Evolutionary conservation across 768 basidiomycete genomes (phyloP), one percentile per base, ranked within the genome.

Genomic region (Leccinum uliginosum): DNA sequence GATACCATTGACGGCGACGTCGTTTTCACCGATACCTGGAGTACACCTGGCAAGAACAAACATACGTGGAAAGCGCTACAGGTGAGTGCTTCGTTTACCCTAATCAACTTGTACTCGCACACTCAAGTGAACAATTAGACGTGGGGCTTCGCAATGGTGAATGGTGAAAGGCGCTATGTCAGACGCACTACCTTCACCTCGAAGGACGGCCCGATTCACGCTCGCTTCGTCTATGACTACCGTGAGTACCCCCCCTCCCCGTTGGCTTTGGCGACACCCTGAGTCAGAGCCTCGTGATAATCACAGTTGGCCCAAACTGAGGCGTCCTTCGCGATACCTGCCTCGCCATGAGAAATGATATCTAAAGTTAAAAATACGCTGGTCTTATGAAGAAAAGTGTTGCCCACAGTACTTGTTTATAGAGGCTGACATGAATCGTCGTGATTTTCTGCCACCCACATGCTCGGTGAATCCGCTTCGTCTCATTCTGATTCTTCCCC

Each of bases 171-270:
- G 62, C 75, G 84, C 57, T 83, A 89, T 62, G 74, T 78, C 4
- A 77, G 87, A 54, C 83, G 80, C 61, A 71, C 87, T 59, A 76
- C 79, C 59, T 89, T 89, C 69, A 82, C 79, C 6, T 86, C 86
- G 40, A 19, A 85, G 61, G 80, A 81, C 14, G 60, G 61, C 6
- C 63, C 71, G 34, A 81, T 89, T 50, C 74, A 81, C 55, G 74
- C 76, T 10, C 79, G 76, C 43, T 66, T 89, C 35, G 75, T 86
- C 19, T 91, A 89, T 58, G 85, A 89, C 64, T 89, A 89, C 60
- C 55, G 87, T 88, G 52, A 70, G 86, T 73, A 1, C 14, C 27
- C 46, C 10, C 23, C 27, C 46, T 9, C 23, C 7, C 23, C n/a
- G 19, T n/a, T 54, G 10, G 21, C 10, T 27, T 38, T 46, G 21